phyloP scores from a whole-genome alignment of 495 filamentous ascomycete genomes.

The Tuber brumale region DNA sequence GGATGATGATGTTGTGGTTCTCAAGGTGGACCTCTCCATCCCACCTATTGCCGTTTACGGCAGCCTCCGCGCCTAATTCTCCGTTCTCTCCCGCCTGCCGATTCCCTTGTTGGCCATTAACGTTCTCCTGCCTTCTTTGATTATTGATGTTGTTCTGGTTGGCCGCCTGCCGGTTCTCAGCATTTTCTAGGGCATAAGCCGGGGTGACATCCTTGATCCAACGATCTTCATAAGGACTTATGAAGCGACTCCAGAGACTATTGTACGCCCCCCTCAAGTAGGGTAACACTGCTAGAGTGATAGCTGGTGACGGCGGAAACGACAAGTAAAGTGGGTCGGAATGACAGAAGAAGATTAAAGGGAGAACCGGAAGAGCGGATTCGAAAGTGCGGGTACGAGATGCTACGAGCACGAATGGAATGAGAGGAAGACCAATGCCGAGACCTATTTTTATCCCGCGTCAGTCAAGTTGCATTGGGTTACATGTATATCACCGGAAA shows the following conservation, averaged over 20 bases:
- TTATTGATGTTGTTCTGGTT: conserved; percentile 15
- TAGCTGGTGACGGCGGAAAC: conserved; percentile 41
- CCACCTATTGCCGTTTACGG: conserved; percentile 29
- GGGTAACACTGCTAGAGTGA: conserved; percentile 41
- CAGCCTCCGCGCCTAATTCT: conserved; percentile 19
- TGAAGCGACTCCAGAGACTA: conserved; percentile 38
- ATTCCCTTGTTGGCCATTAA: conserved; percentile 25
- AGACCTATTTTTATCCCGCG: conserved; percentile 26
- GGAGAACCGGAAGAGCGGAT: conserved; percentile 40
- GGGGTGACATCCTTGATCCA: conserved; percentile 41
- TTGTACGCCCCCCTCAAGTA: conserved; percentile 40
- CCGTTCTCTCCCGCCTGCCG: conserved; percentile 27
- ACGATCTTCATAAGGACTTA: conserved; percentile 36
- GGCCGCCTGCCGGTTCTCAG: conserved; percentile 19
- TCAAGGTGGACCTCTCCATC: conserved; percentile 41
- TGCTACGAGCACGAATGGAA: conserved; percentile 42
- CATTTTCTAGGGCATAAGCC: conserved; percentile 32
- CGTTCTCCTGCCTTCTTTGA: conserved; percentile 28
- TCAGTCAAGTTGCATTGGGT: neutral
- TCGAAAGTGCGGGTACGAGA: conserved; percentile 41
- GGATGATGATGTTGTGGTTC: conserved; percentile 42
- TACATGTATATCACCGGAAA: neutral
- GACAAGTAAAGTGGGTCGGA: conserved; percentile 42
- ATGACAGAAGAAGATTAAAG: conserved; percentile 42
- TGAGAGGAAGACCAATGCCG: conserved; percentile 40